Base-by-base conservation (phyloP, 352 stramenopile genomes). In the Phytophthora constricta region DNA sequence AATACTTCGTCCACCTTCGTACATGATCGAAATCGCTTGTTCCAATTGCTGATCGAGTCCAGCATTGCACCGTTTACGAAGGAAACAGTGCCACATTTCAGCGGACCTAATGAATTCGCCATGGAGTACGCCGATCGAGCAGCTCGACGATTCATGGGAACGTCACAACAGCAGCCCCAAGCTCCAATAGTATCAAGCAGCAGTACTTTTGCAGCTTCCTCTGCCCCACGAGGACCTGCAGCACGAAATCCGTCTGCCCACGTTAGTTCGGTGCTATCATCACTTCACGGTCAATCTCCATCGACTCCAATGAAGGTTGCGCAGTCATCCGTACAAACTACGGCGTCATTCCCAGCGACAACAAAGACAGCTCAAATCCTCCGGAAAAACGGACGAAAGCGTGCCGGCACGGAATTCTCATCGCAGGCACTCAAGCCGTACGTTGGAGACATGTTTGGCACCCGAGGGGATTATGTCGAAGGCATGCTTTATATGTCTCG, bases 401-500 rank as follows among this genome's bases (percentile, higher is more conserved):
- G 72, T 20, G 58, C 48, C 10, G 68, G 60, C 1, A 60, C 62
- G 2, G 66, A 75, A 25, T 75, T 70, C 53, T 81, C 43, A 25
- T 82, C 55, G 1, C 70, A 87, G 22, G 56, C 82, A 7, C 80
- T 96, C 5, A 76, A 78, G 31, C 80, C 79, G 34, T 96, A 96
- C 70, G 45, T 77, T 7, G 88, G 88, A 13, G 87, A 96, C 58
- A 86, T 92, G 61, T 96, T 96, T 53, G 62, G 85, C 22, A 95
- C 87, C 4, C 72, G 87, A 5, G 88, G 88, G 4, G 84, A 95
- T 17, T 96, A 96, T 63, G 80, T 95, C 20, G 87, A 96, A 4
- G 88, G 88, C 3, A 90, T 95, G 82, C 50, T 96, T 13, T 96
- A 96, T 64, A 95, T 95, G 85, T 92, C 85, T 5, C 83, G 87